A percentile compares a stretch with the other conserved stretches of the same genome.
These are phyloP conservation scores for Colletotrichum sp. DNA, from an alignment of 2,329 filamentous ascomycete genomes.

Conservation along the genomic window DNA sequence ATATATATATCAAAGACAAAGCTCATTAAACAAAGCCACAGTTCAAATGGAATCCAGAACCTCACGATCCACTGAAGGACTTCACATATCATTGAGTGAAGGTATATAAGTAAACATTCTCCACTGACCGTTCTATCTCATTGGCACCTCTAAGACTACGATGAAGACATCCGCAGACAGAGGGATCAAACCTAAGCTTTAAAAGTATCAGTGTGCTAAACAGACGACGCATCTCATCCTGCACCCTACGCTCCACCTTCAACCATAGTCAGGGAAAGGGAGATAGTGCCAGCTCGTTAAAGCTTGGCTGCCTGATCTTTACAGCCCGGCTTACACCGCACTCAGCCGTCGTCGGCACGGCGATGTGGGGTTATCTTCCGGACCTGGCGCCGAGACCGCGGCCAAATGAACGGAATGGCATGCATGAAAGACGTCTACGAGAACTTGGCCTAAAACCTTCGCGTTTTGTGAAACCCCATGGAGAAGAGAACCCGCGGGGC, in stretches of 20 bases:
- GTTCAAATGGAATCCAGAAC: too few species aligned
- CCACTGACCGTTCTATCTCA: background rate
- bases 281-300: accelerated
- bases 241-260: background rate
- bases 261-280: background rate
- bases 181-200: background rate
- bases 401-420: too few species aligned
- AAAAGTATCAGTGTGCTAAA: background rate
- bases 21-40: too few species aligned
- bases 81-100: accelerated
- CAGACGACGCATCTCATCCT: background rate
- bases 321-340: background rate
- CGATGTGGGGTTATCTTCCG: too few species aligned
- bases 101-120: background rate
- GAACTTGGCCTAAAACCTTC: too few species aligned
- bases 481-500: too few species aligned
- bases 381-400: too few species aligned
- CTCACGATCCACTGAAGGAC: background rate
- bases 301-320: background rate
- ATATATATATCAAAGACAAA: too few species aligned
- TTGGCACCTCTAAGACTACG: background rate
- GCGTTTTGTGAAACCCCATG: too few species aligned
- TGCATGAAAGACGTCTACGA: too few species aligned
- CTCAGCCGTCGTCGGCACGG: background rate
- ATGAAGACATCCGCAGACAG: background rate